phyloP scores from a whole-genome alignment of 768 basidiomycete genomes.

The Tulasnella sp. region DNA sequence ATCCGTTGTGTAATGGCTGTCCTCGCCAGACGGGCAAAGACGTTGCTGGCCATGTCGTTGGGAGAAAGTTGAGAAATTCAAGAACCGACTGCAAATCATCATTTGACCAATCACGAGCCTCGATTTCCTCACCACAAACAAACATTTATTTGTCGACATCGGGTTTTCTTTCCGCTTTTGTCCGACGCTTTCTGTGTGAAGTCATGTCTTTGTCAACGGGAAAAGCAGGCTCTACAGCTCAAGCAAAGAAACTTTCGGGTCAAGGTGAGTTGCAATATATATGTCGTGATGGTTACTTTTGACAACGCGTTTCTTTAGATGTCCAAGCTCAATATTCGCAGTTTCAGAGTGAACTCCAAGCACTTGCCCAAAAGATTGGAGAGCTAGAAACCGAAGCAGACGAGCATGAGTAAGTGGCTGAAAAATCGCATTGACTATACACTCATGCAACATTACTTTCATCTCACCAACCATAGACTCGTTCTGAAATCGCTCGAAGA shows the following conservation, averaged over 20 bases:
- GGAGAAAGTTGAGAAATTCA: too few relatives aligned
- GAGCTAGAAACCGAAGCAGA: slow-evolving; percentile 94
- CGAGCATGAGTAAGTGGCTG: slow-evolving; percentile 68
- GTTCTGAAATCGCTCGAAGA: slow-evolving; percentile 82
- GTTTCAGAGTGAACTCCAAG: slow-evolving; percentile 78
- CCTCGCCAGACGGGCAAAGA: too few relatives aligned
- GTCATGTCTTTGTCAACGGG: too few relatives aligned
- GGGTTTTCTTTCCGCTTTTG: too few relatives aligned
- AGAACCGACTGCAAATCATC: too few relatives aligned
- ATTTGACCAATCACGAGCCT: too few relatives aligned
- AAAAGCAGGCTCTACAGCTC: too few relatives aligned
- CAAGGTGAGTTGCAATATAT: slow-evolving; percentile 44
- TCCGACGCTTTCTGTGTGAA: too few relatives aligned
- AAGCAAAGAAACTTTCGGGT: slow-evolving; percentile 38
- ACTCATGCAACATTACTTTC: background rate
- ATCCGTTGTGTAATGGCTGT: too few relatives aligned
- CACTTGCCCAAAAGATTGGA: slow-evolving; percentile 86
- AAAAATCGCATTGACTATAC: background rate
- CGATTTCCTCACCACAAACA: too few relatives aligned
- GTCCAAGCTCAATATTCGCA: slow-evolving; percentile 71
- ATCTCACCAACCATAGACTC: slow-evolving; percentile 53
- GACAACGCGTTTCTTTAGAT: slow-evolving; percentile 33
- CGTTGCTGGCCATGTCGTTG: too few relatives aligned
- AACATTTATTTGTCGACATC: too few relatives aligned
- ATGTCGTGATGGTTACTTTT: slow-evolving; percentile 30